phyloP scores from a whole-genome alignment of 352 stramenopile species.

The Thalassiosira mediterranea region DNA sequence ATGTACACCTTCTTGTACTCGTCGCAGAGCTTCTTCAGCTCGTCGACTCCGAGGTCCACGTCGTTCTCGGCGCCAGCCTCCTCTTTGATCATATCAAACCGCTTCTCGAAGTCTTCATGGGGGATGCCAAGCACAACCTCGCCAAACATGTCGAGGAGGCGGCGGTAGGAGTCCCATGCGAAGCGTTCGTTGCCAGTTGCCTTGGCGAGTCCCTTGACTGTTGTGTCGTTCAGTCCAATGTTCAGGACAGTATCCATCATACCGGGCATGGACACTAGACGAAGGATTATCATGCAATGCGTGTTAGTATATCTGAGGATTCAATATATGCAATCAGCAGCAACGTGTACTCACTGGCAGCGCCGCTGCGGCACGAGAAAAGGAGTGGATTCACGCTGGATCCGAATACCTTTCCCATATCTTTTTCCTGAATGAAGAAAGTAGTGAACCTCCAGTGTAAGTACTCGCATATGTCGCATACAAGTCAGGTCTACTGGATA shows the following conservation, averaged over 20 bases:
- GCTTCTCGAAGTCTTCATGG: constrained; percentile 83
- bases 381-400: constrained; percentile 79
- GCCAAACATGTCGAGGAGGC: constrained; percentile 85
- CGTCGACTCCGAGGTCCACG: constrained; percentile 63
- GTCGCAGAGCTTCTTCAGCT: constrained; percentile 69
- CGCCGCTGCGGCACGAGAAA: constrained; percentile 83
- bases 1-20: constrained; percentile 76
- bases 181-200: constrained; percentile 77
- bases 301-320: constrained; percentile 1
- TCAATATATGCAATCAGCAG: background rate
- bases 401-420: constrained; percentile 83
- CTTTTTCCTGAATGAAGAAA: constrained; percentile 53
- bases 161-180: constrained; percentile 82
- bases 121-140: constrained; percentile 82
- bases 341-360: constrained; percentile 55
- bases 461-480: too few relatives aligned
- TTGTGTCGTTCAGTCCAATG: constrained; percentile 85
- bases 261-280: constrained; percentile 55
- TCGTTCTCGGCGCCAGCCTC: constrained; percentile 64
- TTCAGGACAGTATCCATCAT: constrained; percentile 90
- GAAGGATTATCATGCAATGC: background rate
- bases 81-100: constrained; percentile 72
- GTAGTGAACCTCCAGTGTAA: background rate
- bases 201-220: constrained; percentile 77
- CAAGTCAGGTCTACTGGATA: too few relatives aligned